A percentile compares a stretch with the other conserved stretches of the same genome.
Evolutionary conservation across 1,284 basidiomycete genomes (phyloP).

Genomic region (Xerocomus nothofagi): DNA sequence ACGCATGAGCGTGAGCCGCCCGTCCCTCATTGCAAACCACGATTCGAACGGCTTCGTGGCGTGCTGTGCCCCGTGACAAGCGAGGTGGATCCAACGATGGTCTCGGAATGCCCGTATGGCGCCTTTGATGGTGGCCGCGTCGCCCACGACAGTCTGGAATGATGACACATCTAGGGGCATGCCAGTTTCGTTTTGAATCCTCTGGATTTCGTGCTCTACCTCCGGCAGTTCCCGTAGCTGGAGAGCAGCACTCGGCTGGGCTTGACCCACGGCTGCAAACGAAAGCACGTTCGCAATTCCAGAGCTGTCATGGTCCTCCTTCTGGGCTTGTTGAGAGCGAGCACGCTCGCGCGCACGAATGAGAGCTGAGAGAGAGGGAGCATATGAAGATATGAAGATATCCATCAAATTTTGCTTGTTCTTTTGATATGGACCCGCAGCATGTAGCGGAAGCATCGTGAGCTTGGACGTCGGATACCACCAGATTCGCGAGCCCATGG

Average conservation of each 20-base stretch:
- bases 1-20: neutral
- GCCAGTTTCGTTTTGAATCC: conserved; percentile 1
- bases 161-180: neutral
- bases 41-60: neutral
- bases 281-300: neutral
- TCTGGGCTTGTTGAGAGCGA: neutral
- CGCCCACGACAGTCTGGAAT: neutral
- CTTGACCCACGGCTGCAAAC: conserved; percentile 1
- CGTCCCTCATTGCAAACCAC: neutral
- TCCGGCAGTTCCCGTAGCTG: neutral
- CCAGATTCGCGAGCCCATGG: neutral
- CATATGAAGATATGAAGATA: neutral
- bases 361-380: neutral
- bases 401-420: neutral
- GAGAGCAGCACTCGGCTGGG: neutral
- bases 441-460: neutral
- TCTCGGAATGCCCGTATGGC: neutral
- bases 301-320: too few species aligned
- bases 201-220: neutral
- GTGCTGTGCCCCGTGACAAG: neutral
- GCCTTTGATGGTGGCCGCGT: neutral
- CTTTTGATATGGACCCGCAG: neutral
- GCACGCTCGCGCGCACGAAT: neutral
- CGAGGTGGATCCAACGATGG: neutral
- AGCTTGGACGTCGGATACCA: neutral